These are phyloP conservation scores for Neodidymelliopsis sp. DNA, from an alignment of 2,329 filamentous ascomycete species.

Conservation along the genomic window DNA sequence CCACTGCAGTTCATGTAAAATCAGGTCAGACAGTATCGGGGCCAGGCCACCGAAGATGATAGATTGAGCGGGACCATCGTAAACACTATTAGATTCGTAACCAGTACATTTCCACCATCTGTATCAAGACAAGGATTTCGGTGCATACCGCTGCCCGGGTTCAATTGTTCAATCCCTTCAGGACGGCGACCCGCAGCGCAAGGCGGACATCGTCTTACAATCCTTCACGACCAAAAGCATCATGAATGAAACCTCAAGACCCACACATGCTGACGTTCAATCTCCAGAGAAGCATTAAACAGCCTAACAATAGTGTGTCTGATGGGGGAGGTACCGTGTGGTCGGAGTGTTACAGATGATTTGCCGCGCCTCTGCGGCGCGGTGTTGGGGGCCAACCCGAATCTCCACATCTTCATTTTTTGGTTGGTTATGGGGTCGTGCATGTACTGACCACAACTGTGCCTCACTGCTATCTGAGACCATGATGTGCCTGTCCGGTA, in stretches of 20 bases:
- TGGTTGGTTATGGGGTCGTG: background rate
- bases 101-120: too few species aligned
- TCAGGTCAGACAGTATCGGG: too few species aligned
- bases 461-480: background rate
- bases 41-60: too few species aligned
- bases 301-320: background rate
- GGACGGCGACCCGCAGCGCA: background rate
- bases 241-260: background rate
- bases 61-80: too few species aligned
- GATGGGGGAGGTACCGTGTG: background rate
- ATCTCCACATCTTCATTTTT: constrained; percentile 4
- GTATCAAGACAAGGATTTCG: background rate
- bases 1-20: too few species aligned
- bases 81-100: too few species aligned
- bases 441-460: background rate
- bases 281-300: background rate
- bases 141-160: background rate
- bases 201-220: background rate
- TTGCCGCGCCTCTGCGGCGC: constrained; percentile 1
- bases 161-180: background rate
- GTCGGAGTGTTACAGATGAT: background rate
- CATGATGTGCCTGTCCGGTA: background rate
- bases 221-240: background rate
- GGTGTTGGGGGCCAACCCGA: constrained; percentile 8
- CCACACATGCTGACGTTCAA: constrained; percentile 8